These are phyloP conservation scores for Tulasnella sp. DNA, from an alignment of 768 basidiomycete species.

Conservation along the genomic window DNA sequence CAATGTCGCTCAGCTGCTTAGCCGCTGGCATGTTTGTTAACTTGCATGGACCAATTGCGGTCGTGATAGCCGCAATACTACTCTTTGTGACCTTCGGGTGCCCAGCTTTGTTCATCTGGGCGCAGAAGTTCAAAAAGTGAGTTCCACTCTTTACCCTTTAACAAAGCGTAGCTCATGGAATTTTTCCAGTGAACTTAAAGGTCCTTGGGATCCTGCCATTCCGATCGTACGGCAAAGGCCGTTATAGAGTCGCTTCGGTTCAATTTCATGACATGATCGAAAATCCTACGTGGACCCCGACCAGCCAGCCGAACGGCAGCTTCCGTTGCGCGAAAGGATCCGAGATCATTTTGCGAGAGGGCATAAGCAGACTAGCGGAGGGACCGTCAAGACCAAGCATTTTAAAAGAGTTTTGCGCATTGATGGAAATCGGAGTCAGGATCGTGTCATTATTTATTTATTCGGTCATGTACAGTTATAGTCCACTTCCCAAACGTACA, in stretches of 20 bases:
- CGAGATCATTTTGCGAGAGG: constrained; percentile 42
- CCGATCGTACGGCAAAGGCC: constrained; percentile 33
- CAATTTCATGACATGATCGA: constrained; percentile 32
- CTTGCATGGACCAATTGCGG: constrained; percentile 49
- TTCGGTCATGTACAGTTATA: neutral
- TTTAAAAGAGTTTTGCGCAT: constrained; percentile 23
- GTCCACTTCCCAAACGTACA: neutral
- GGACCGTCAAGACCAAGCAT: constrained; percentile 36
- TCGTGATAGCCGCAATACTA: constrained; percentile 44
- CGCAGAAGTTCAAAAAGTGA: constrained; percentile 80
- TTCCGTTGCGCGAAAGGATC: constrained; percentile 33
- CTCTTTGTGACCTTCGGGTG: constrained; percentile 60
- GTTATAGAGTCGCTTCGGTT: neutral
- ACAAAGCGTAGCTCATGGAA: neutral
- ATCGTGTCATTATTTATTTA: neutral
- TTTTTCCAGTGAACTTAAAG: constrained; percentile 68
- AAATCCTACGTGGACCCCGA: constrained; percentile 31
- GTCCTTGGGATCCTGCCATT: constrained; percentile 84
- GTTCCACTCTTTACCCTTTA: constrained; percentile 28
- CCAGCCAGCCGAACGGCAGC: neutral
- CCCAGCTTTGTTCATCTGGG: constrained; percentile 71
- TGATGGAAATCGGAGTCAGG: constrained; percentile 25
- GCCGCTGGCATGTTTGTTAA: constrained; percentile 47
- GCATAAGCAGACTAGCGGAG: constrained; percentile 45
- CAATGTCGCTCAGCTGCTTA: constrained; percentile 42